Evolutionary conservation across 2,329 filamentous ascomycete genomes (phyloP).

Genomic region (Phialocephala subalpina): DNA sequence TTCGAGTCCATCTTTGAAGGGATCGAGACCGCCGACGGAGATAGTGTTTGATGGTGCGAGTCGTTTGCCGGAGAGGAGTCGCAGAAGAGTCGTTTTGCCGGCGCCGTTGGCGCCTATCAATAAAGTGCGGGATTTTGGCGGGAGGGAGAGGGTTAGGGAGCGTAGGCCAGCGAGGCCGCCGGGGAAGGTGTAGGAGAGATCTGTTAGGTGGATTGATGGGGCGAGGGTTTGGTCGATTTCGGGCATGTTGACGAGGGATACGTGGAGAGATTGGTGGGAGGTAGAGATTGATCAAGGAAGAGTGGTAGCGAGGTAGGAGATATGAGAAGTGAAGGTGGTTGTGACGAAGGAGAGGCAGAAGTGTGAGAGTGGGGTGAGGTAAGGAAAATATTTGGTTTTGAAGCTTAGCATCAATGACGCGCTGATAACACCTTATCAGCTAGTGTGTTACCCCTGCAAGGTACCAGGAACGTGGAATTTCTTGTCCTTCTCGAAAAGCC

Average conservation of each 20-base stretch:
- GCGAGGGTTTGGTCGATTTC: constrained; percentile 31
- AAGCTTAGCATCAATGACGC: constrained; percentile 15
- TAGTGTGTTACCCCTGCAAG: constrained; percentile 8
- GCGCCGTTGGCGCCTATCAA: constrained; percentile 97
- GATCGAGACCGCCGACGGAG: constrained; percentile 82
- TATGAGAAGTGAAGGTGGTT: not conserved
- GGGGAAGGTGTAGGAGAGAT: constrained; percentile 88
- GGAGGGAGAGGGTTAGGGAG: constrained; percentile 78
- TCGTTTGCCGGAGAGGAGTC: constrained; percentile 90
- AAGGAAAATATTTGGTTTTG: constrained; percentile 15
- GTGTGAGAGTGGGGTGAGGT: constrained; percentile 10
- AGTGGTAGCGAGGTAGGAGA: constrained; percentile 1
- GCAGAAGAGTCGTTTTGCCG: constrained; percentile 95
- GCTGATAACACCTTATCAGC: constrained; percentile 13
- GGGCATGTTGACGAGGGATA: not conserved
- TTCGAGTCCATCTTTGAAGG: constrained; percentile 88
- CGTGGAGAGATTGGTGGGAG: not conserved
- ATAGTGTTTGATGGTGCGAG: constrained; percentile 82
- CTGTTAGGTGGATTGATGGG: constrained; percentile 68
- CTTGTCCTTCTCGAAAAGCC: too few species aligned
- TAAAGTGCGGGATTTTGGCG: constrained; percentile 84
- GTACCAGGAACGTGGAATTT: constrained; percentile 4
- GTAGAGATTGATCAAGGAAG: not conserved
- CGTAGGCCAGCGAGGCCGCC: constrained; percentile 83
- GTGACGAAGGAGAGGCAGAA: constrained; percentile 1